These are phyloP conservation scores for Calvatia gigantea DNA, from an alignment of 768 basidiomycete species.

Conservation along the genomic window DNA sequence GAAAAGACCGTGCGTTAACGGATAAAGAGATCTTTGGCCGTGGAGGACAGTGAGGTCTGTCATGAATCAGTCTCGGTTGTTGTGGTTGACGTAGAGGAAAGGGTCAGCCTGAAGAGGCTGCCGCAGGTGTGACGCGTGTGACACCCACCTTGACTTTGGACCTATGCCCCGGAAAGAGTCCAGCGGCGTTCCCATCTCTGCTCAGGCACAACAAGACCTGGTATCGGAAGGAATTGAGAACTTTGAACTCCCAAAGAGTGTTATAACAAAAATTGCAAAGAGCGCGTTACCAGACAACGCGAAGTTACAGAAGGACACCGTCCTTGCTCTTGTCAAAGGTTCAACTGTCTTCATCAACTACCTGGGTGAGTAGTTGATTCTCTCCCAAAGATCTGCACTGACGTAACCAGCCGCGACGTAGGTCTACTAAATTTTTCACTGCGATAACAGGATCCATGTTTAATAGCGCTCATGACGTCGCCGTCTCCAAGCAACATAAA, in stretches of 20 bases:
- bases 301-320: slow-evolving; percentile 88
- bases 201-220: slow-evolving; percentile 76
- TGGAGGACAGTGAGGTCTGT: slow-evolving; percentile 50
- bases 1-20: slow-evolving; percentile 31
- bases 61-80: slow-evolving; percentile 27
- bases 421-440: slow-evolving; percentile 16
- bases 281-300: slow-evolving; percentile 81
- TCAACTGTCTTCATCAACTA: slow-evolving; percentile 97
- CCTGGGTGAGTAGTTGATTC: slow-evolving; percentile 54
- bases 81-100: slow-evolving; percentile 12
- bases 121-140: neutral
- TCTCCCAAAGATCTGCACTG: neutral
- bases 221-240: slow-evolving; percentile 86
- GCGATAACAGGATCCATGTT: slow-evolving; percentile 13
- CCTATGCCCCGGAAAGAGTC: slow-evolving; percentile 72
- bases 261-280: slow-evolving; percentile 84
- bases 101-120: neutral
- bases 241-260: slow-evolving; percentile 80
- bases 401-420: slow-evolving; percentile 47
- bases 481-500: slow-evolving; percentile 80
- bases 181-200: slow-evolving; percentile 50
- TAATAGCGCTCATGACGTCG: slow-evolving; percentile 82
- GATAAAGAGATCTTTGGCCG: slow-evolving; percentile 42
- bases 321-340: slow-evolving; percentile 79
- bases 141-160: neutral